Evolutionary conservation across 1,284 basidiomycete genomes (phyloP), one percentile per base, ranked within the genome.

Genomic region (Cryptococcus jaspeensis): DNA sequence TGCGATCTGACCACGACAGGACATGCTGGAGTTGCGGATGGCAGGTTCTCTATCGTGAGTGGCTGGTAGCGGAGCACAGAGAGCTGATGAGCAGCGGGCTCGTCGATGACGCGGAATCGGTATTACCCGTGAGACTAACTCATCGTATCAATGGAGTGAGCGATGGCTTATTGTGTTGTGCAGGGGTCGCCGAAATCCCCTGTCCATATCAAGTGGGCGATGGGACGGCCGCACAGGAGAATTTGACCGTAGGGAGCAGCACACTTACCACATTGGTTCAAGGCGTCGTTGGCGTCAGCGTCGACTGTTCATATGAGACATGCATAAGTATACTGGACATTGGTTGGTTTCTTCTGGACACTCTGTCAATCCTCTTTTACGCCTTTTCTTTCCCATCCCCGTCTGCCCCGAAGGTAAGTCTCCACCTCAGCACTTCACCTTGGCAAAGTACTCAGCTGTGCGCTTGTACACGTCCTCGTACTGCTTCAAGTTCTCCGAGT

Each of bases 381-480:
- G n/a, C 15, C n/a, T 35, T 38, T 16, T 43, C 25, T 20, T 52
- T 22, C 46, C 13, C 32, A 12, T n/a, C 22, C 15, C 11, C 8
- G 18, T 16, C 22, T 45, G 46, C 16, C 15, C 32, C 20, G 28
- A 5, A 32, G 28, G 28, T 46, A 46, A 32, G 28, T 35, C 18
- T 47, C 9, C 20, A 55, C 12, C 22, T 56, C 41, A 59, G 44
- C 56, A 56, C 36, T 59, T 60, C 20, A 51, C 52, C 22, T 58
- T 59, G 4, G 60, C 49, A 51, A 84, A 84, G 75, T 83, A 87
- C 13, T 74, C 78, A 13, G 80, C 77, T 0, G 86, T 74, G 32
- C 80, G 80, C 42, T 76, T 72, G 72, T 88, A 88, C 35, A 88
- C 80, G 60, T 87, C 85, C 67, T 86, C 83, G 69, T 77, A 87